Evolutionary conservation across 75 land plant genomes (phyloP).

Genomic region (Pinus taeda): DNA sequence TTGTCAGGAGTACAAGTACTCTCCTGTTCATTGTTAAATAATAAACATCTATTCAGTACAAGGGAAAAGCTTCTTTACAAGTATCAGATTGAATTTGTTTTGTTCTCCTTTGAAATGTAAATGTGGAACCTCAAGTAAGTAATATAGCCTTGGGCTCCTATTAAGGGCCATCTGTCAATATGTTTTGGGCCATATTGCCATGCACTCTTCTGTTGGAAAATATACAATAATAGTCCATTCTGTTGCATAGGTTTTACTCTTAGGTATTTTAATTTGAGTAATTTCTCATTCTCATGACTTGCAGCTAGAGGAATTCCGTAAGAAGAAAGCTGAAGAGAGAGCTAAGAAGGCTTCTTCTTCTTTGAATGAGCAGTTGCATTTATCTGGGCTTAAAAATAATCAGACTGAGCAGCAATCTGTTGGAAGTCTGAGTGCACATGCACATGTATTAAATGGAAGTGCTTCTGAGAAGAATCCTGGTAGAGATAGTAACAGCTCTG

Average conservation of each 20-base stretch:
- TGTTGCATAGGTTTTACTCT: not conserved
- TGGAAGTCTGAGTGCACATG: not conserved
- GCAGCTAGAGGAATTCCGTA: conserved; percentile 63
- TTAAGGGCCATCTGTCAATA: not conserved
- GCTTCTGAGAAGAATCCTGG: not conserved
- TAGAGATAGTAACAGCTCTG: not conserved
- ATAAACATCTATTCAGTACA: not conserved
- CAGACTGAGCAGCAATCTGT: conserved; percentile 5
- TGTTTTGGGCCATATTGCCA: not conserved
- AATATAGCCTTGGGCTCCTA: not conserved
- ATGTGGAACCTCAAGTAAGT: not conserved
- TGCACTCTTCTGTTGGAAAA: not conserved
- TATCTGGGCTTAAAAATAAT: conserved; percentile 11
- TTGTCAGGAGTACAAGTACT: not conserved
- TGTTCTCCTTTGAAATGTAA: not conserved
- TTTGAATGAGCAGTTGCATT: conserved; percentile 13
- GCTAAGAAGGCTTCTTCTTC: conserved; percentile 38
- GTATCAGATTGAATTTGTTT: not conserved
- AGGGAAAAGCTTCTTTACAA: not conserved
- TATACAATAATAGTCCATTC: not conserved
- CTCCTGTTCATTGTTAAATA: not conserved
- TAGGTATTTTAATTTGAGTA: not conserved
- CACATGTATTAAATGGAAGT: not conserved
- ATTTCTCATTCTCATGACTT: not conserved
- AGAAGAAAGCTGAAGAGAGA: conserved; percentile 51